Evolutionary conservation across 179 eudicot genomes (phyloP), one percentile per base, ranked within the genome.

Genomic region (Silene vulgaris): DNA sequence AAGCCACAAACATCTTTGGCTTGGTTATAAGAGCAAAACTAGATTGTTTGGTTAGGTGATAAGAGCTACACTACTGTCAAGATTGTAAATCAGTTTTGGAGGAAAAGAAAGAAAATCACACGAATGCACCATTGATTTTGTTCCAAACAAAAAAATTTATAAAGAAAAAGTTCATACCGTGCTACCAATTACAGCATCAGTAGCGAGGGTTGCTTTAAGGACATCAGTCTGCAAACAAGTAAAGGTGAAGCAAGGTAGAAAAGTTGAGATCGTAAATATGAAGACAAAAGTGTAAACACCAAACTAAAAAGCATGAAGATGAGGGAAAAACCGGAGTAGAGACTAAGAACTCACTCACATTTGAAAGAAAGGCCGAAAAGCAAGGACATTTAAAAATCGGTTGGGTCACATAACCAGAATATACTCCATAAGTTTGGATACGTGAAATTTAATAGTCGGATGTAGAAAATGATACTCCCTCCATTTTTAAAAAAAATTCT

Each of bases 131-230:
- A 63, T 30, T 32, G 9, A 57, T 56, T 63, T 50, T 12, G 57
- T 37, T 0, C 12, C 74, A n/a, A 30, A 20, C 8, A 57, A 11
- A 63, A 17, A 40, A 60, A 72, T 19, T 12, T 40, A 40, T 7
- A 1, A 40, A 40, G 2, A 40, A 40, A 73, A 16, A 71, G 71
- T n/a, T 65, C 91, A 72, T 87, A 95, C 99, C 76, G 74, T 90
- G 74, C 88, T 73, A 77, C 99, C 99, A 30, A 96, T 93, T 45
- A 89, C 96, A 37, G 99, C 97, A 89, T 96, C 99, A 62, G 96
- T 91, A 72, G 92, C 97, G 52, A 96, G 93, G 71, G 99, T 96
- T 77, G 97, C 97, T 87, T 96, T 96, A 20, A 96, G 84, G 76
- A 89, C 91, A 82, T 93, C 93, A 60, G 84, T 63, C 99, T 96